Conservation (phyloP, 345 rosid genomes). For the Eucalyptus coolabah region DNA sequence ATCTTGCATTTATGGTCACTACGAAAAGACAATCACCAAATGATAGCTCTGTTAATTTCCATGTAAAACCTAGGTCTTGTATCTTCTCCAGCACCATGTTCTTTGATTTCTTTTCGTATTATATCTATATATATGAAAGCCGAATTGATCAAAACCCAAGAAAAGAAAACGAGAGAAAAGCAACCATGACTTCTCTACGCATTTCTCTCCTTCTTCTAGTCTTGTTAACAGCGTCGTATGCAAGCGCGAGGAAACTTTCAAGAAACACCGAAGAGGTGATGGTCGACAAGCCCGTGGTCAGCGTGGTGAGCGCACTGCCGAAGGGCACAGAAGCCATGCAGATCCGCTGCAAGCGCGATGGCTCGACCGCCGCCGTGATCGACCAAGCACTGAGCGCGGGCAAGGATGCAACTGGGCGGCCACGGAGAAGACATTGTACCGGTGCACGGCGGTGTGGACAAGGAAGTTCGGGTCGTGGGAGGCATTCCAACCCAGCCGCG, state of each 20-base stretch:
- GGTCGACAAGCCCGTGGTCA: not conserved
- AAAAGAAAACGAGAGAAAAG: not conserved
- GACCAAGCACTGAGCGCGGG: not conserved
- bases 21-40: not conserved
- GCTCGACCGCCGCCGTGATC: not conserved
- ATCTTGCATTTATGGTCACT: no score
- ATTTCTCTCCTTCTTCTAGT: not conserved
- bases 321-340: not conserved
- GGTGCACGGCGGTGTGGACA: not conserved
- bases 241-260: not conserved
- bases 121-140: not conserved
- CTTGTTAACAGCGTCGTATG: not conserved
- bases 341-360: not conserved
- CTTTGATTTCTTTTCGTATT: not conserved
- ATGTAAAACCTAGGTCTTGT: not conserved
- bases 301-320: not conserved
- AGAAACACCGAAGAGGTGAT: not conserved
- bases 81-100: not conserved
- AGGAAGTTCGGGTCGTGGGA: not conserved
- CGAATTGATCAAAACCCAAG: not conserved
- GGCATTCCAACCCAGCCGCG: not conserved
- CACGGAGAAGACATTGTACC: not conserved
- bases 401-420: not conserved
- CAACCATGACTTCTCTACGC: not conserved
- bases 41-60: not conserved